Evolutionary conservation across 306 rosid genomes (phyloP).

Genomic region (Vigna reflexopilosa): DNA sequence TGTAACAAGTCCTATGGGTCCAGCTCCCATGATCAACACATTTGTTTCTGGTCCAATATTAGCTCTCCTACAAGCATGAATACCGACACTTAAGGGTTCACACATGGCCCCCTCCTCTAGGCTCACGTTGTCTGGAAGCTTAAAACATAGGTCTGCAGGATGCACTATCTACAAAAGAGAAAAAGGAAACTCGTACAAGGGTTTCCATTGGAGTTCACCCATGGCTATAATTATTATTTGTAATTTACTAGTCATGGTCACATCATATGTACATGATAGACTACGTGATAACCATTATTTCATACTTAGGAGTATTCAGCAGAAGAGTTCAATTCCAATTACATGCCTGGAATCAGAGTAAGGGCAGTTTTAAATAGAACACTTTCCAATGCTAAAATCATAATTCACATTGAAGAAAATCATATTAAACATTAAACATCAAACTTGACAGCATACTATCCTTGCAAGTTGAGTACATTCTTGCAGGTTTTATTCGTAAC

Average conservation of each 20-base stretch:
- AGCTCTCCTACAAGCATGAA: slow-evolving; percentile 94
- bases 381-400: background rate
- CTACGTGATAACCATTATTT: background rate
- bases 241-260: background rate
- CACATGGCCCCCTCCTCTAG: slow-evolving; percentile 98
- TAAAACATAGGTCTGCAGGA: slow-evolving; percentile 86
- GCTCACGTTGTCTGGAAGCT: slow-evolving; percentile 86
- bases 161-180: slow-evolving; percentile 71
- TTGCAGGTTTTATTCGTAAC: slow-evolving; percentile 2
- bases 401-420: background rate
- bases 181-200: slow-evolving; percentile 32
- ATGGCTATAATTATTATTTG: background rate
- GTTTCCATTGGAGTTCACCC: slow-evolving; percentile 7
- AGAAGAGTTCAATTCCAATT: background rate
- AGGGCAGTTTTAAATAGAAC: background rate
- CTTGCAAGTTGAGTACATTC: background rate
- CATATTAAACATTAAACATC: background rate
- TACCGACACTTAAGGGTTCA: slow-evolving; percentile 91
- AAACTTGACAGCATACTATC: slow-evolving; percentile 1
- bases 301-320: slow-evolving; percentile 4
- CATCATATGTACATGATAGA: background rate
- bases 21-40: slow-evolving; percentile 89
- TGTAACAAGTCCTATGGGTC: slow-evolving; percentile 93
- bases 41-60: slow-evolving; percentile 82
- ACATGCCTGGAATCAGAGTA: slow-evolving; percentile 6